Base-by-base conservation (phyloP, 106 monocot species). In the Ottelia alismoides region DNA sequence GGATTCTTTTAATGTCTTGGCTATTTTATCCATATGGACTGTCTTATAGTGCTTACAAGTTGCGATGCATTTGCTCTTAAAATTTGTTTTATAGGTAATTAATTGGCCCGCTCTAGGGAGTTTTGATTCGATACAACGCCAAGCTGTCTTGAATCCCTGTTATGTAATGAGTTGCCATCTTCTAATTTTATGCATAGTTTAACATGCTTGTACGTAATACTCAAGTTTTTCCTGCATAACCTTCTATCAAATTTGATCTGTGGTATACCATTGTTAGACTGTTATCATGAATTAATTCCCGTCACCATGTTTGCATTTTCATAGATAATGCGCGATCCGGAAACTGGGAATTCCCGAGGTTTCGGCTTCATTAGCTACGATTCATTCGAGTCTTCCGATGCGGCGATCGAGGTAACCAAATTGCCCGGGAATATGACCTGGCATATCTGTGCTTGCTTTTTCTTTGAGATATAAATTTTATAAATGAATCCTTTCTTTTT, bases 341-440 rank as follows among this genome's bases (percentile, higher is more conserved):
- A 93, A 61, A 84, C 87, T 27, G 93, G 93, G 22, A 93, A 93
- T 62, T 87, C 87, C 28, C 58, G 87, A 76, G 93, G 93, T 20
- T 93, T 93, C 75, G 93, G 93, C 30, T 93, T 93, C 61, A 77
- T 93, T 52, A 93, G 93, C 62, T 93, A 93, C 55, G 93, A 93
- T 62, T 93, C 93, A 17, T 93, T 93, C 68, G 93, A 93, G 54
- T 66, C 87, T 30, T 93, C 93, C 49, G 93, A 93, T 73, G 74
- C 76, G 47, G 93, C 93, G 56, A 87, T 93, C 27, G 93, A 93
- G 83, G 93, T 93, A 28, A 18, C 10, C n/a, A n/a, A n/a, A n/a
- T n/a, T n/a, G n/a, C n/a, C n/a, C n/a, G n/a, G n/a, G n/a, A n/a
- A n/a, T 28, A 2, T 47, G 27, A 0, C 11, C 20, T 30, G 22